phyloP scores from a whole-genome alignment of 2,329 filamentous ascomycete genomes.

The Ceratocystis variospora region DNA sequence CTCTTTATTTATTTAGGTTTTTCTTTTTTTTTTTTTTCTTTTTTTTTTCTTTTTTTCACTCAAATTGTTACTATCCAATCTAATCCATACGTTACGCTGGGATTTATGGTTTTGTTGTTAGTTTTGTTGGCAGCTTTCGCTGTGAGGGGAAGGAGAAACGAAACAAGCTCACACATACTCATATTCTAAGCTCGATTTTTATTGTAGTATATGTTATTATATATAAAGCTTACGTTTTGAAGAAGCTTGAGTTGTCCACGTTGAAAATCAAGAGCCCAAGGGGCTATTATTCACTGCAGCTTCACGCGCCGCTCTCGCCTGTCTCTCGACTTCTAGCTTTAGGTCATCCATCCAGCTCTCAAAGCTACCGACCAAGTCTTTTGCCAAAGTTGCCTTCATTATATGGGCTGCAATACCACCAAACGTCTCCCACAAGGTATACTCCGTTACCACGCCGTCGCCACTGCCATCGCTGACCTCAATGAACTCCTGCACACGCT shows the following conservation, averaged over 20 bases:
- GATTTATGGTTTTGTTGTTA: background rate
- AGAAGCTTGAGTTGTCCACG: too few relatives aligned
- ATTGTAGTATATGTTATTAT: too few relatives aligned
- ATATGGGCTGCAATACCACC: slow-evolving; percentile 28
- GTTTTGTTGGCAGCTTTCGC: background rate
- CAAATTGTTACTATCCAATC: background rate
- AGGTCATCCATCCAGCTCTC: slow-evolving; percentile 30
- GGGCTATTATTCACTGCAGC: too few relatives aligned
- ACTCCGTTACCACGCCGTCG: slow-evolving; percentile 26
- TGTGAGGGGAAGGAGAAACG: background rate
- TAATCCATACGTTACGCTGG: background rate
- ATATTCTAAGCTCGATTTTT: too few relatives aligned
- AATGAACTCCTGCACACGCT: slow-evolving; percentile 34
- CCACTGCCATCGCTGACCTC: slow-evolving; percentile 15
- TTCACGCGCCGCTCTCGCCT: background rate
- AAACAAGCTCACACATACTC: background rate
- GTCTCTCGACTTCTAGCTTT: slow-evolving; percentile 23
- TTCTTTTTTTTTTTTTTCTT: background rate
- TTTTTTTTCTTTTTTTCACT: background rate
- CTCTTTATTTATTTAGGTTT: background rate
- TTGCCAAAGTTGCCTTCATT: slow-evolving; percentile 26
- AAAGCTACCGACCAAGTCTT: slow-evolving; percentile 27
- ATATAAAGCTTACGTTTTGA: too few relatives aligned
- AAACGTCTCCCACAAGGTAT: slow-evolving; percentile 34
- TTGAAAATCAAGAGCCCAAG: too few relatives aligned